Evolutionary conservation across 2,329 filamentous ascomycete species (phyloP), one percentile per base, ranked within the genome.

Genomic region (Lithohypha guttulata): DNA sequence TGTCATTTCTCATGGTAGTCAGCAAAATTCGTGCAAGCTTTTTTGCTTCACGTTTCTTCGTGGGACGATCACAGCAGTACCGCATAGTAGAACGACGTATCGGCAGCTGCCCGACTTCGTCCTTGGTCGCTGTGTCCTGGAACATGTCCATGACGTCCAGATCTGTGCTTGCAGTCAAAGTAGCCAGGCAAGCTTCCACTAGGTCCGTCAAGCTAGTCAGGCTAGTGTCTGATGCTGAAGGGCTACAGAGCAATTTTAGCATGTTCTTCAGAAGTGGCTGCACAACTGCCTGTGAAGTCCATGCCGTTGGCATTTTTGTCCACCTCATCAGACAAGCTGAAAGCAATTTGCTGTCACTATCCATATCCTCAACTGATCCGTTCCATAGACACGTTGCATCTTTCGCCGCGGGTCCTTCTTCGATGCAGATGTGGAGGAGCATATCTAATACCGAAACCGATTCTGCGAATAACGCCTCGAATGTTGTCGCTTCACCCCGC

Each of bases 11-110:
- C n/a, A n/a, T n/a, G n/a, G n/a, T n/a, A n/a, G n/a, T n/a, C n/a
- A 32, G 29, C 14, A 32, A 6, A 4, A 18, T 18, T 6, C 6
- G 5, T 5, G 6, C 15, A 5, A 35, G 21, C 22, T 35, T 35
- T 14, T 26, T 20, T 26, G 33, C 20, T 17, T 35, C 20, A 18
- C 33, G 20, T 26, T 35, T 35, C 20, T 35, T 35, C 10, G 17
- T 26, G 3, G 14, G 15, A 26, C 10, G 4, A 7, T 7, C 10
- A 6, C 3, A 25, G 15, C 11, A 14, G 4, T 7, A 13, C 10
- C n/a, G 18, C 8, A 35, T n/a, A n/a, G n/a, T n/a, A n/a, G n/a
- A n/a, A n/a, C n/a, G n/a, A n/a, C n/a, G n/a, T n/a, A n/a, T n/a
- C n/a, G n/a, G n/a, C n/a, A n/a, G n/a, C n/a, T n/a, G n/a, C n/a